A percentile compares a stretch with the other conserved stretches of the same genome.
Conservation (phyloP, 495 filamentous ascomycete genomes). For the Trichoderma orchidacearum region DNA sequence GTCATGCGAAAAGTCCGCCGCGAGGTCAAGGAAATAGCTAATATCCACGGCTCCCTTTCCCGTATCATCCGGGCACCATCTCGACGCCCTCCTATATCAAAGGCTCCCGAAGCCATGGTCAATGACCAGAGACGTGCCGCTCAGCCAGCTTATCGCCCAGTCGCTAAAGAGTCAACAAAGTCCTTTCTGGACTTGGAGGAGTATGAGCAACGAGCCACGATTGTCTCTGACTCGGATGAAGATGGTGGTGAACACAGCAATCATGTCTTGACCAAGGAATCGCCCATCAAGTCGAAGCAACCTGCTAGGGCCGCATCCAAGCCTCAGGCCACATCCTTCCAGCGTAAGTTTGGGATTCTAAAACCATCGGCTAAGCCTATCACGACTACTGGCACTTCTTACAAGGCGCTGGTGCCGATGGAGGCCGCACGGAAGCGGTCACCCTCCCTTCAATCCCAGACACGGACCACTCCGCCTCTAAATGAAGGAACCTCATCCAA, state of each 20-base stretch:
- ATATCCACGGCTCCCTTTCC: background rate
- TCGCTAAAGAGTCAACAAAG: background rate
- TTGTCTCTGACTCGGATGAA: conserved; percentile 6
- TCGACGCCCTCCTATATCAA: conserved; percentile 6
- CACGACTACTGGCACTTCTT: background rate
- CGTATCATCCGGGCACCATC: background rate
- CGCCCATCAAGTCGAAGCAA: background rate
- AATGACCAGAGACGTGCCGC: conserved; percentile 17
- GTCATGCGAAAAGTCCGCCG: conserved; percentile 14
- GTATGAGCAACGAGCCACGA: conserved; percentile 1
- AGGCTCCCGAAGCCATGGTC: conserved; percentile 22
- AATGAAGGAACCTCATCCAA: background rate
- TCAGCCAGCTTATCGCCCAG: conserved; percentile 8
- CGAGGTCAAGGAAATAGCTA: conserved; percentile 14
- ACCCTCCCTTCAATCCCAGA: background rate
- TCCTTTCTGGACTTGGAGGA: background rate
- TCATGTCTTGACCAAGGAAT: conserved; percentile 3
- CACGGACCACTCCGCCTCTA: background rate
- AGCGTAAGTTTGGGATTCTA: background rate
- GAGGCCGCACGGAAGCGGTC: background rate
- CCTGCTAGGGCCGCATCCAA: background rate
- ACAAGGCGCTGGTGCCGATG: background rate
- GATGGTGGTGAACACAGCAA: conserved; percentile 5
- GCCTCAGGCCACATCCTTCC: background rate
- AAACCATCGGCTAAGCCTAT: background rate